Evolutionary conservation across 2,329 filamentous ascomycete species (phyloP), one percentile per base, ranked within the genome.

Genomic region (Penicillium janthinellum): DNA sequence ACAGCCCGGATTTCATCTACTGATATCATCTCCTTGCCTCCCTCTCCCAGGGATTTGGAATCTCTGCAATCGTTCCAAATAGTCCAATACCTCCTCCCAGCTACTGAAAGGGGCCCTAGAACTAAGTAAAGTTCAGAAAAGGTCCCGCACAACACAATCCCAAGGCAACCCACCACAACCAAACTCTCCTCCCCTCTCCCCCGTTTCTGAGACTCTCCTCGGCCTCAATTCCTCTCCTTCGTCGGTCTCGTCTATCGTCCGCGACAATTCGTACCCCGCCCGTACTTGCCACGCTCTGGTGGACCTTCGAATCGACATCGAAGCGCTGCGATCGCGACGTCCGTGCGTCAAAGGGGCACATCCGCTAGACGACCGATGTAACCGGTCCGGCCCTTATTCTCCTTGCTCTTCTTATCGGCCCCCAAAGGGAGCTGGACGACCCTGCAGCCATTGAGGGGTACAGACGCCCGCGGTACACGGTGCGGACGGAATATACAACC

Each of bases 351-450:
- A 61, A 58, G 59, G 48, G 51, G 38, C 54, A 54, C 51, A 57
- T 48, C 47, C 55, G 62, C 59, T 61, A 42, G 56, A 48, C 60
- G 49, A 60, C 59, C 61, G 62, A 65, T 68, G 64, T 67, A 62
- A 64, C 64, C 61, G 62, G 60, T 58, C 59, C 55, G 50, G 41
- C 44, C 57, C 39, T 56, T 54, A 22, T 42, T 57, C 57, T 48
- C 54, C 53, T 50, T 56, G 47, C 59, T 59, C 55, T 58, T 54
- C 58, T 53, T 57, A 58, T 59, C 57, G 50, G 58, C 56, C 53
- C 55, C 35, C 56, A 53, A 25, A 61, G 48, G 54, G 51, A 54
- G 41, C 59, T 62, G 44, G 35, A 58, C 48, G 39, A 61, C 54
- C 60, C 42, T 57, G 47, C 59, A 44, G 51, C 57, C 45, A 57